Evolutionary conservation across 169 alveolate species (phyloP).

Genomic region (Plasmodium malariae): DNA sequence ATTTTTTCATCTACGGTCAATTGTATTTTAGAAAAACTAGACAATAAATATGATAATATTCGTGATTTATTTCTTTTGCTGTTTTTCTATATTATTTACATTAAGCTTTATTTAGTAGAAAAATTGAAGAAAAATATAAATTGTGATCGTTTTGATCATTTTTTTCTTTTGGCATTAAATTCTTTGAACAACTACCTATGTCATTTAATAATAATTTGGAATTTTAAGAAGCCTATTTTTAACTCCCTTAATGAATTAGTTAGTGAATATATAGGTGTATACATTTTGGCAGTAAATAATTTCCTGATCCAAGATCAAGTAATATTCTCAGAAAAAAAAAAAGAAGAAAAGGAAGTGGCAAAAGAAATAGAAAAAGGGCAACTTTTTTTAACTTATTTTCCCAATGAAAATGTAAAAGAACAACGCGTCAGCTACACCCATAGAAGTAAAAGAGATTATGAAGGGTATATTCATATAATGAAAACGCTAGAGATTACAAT

Average conservation of each 20-base stretch:
- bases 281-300: neutral
- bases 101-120: neutral
- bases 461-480: neutral
- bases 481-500: neutral
- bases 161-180: neutral
- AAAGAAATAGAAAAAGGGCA: neutral
- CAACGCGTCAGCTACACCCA: neutral
- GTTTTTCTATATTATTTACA: constrained; percentile 8
- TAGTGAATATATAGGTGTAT: neutral
- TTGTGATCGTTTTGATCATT: neutral
- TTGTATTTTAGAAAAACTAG: constrained; percentile 7
- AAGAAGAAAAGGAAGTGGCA: no score
- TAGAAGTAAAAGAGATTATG: neutral
- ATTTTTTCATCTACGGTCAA: neutral
- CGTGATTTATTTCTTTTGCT: constrained; percentile 10
- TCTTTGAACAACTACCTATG: neutral
- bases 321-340: neutral
- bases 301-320: neutral
- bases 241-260: neutral
- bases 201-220: neutral
- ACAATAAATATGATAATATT: neutral
- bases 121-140: neutral
- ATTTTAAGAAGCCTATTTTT: neutral
- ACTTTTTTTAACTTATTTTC: neutral
- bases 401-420: neutral